Conservation (phyloP, 805 yeast genomes). For the Saccharomycodes ludwigii region DNA sequence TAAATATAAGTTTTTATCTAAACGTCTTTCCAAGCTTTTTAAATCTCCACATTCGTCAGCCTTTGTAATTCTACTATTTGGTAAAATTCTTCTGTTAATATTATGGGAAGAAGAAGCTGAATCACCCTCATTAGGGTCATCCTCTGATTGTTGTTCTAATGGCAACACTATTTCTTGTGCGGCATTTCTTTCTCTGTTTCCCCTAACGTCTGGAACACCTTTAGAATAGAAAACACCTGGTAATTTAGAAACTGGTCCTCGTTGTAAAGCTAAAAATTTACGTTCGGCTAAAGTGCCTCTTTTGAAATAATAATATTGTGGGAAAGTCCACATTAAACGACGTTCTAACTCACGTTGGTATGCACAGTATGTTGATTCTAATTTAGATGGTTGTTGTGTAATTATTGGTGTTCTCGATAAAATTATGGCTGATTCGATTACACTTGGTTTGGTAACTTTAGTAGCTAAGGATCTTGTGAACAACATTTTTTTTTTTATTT, state of each 20-base stretch:
- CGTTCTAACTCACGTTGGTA: constrained; percentile 81
- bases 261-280: constrained; percentile 61
- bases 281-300: constrained; percentile 84
- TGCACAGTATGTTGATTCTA: constrained; percentile 63
- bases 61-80: constrained; percentile 59
- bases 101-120: not conserved
- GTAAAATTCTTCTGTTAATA: constrained; percentile 56
- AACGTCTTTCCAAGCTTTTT: constrained; percentile 62
- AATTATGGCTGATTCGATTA: constrained; percentile 40
- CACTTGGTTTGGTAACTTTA: constrained; percentile 8
- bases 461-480: constrained; percentile 11
- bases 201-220: constrained; percentile 78
- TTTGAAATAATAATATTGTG: constrained; percentile 82
- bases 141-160: constrained; percentile 30
- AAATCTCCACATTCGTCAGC: constrained; percentile 59
- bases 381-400: constrained; percentile 59
- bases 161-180: constrained; percentile 76
- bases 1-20: constrained; percentile 71
- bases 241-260: constrained; percentile 58
- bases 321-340: constrained; percentile 95
- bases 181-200: constrained; percentile 76
- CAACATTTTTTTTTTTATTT: constrained; percentile 11
- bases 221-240: constrained; percentile 69
- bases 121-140: constrained; percentile 35
- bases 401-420: constrained; percentile 77